Conservation (phyloP, 106 monocot species). For the Phalaenopsis aphrodite region DNA sequence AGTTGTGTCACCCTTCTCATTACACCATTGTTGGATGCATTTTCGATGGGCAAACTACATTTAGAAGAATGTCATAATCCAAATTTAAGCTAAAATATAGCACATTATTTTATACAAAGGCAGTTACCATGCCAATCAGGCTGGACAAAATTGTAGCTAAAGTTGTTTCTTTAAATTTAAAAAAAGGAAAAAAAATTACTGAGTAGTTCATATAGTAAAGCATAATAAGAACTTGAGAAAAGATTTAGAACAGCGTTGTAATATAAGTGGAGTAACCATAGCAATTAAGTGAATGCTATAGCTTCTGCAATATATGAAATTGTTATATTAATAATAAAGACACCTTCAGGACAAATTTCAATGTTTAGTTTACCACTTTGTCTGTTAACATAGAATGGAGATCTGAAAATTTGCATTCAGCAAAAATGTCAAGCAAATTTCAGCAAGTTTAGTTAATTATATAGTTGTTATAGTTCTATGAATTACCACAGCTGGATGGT, state of each 20-base stretch:
- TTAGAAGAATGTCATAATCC: background rate
- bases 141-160: background rate
- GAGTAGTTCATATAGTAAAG: background rate
- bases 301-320: background rate
- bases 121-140: background rate
- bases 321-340: background rate
- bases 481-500: too few relatives aligned
- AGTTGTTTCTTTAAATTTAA: background rate
- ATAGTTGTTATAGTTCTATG: background rate
- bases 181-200: background rate
- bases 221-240: background rate
- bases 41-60: conserved; percentile 45
- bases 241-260: background rate
- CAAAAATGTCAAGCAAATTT: background rate
- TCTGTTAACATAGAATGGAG: background rate
- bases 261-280: background rate
- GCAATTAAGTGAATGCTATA: background rate
- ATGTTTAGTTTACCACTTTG: background rate
- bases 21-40: conserved; percentile 53
- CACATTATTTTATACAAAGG: background rate
- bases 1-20: conserved; percentile 47
- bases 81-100: background rate
- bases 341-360: background rate
- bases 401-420: background rate
- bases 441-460: background rate